These are phyloP conservation scores for Paulownia fortunei DNA, from an alignment of 257 asterid genomes.

Conservation along the genomic window DNA sequence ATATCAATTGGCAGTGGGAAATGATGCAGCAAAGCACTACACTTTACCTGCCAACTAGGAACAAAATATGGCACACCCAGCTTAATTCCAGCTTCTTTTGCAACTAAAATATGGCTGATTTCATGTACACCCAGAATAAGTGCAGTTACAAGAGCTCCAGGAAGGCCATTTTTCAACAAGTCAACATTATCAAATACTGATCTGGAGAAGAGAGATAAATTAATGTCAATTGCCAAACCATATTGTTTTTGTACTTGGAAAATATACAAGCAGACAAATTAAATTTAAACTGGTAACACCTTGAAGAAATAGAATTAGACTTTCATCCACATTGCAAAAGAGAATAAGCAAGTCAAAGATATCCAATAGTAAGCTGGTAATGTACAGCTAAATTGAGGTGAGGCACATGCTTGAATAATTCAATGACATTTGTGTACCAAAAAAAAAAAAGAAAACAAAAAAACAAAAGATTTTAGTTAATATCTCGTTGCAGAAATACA, in stretches of 20 bases:
- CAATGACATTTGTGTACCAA: background rate
- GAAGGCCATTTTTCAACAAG: slow-evolving; percentile 79
- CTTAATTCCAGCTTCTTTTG: slow-evolving; percentile 76
- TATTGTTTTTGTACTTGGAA: background rate
- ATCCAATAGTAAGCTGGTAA: background rate
- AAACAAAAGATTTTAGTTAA: background rate
- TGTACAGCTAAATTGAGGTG: slow-evolving; percentile 20
- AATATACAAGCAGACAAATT: background rate
- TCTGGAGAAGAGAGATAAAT: slow-evolving; percentile 49
- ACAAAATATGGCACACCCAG: slow-evolving; percentile 90
- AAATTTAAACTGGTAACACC: background rate
- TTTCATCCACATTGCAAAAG: background rate
- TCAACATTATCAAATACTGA: slow-evolving; percentile 73
- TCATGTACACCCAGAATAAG: slow-evolving; percentile 83
- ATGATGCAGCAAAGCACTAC: slow-evolving; percentile 26
- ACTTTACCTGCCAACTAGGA: slow-evolving; percentile 97
- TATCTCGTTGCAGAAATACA: background rate
- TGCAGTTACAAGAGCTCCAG: slow-evolving; percentile 93
- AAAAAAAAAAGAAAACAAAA: background rate
- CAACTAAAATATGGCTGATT: slow-evolving; percentile 73
- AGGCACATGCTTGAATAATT: slow-evolving; percentile 1
- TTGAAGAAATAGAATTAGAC: background rate
- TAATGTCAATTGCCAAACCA: slow-evolving; percentile 17
- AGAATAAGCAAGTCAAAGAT: slow-evolving; percentile 25
- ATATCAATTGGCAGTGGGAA: background rate